phyloP scores from a whole-genome alignment of 371 early-diverging fungal genomes.

The Neoconidiobolus thromboides region DNA sequence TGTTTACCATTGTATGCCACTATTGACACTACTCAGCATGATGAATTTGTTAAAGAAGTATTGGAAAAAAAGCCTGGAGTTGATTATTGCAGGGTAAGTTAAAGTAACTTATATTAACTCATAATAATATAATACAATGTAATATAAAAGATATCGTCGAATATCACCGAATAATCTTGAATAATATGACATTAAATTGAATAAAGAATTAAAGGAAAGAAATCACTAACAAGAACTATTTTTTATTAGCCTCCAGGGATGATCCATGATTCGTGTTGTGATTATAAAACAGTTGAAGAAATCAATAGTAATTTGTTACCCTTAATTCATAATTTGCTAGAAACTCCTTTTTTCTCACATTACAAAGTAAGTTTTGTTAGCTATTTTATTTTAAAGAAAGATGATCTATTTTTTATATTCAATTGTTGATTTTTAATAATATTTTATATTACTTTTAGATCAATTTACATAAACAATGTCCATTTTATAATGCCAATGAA shows the following conservation, averaged over 20 bases:
- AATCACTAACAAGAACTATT: too few species aligned
- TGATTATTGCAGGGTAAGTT: slow-evolving; percentile 1
- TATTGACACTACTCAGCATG: slow-evolving; percentile 11
- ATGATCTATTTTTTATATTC: too few species aligned
- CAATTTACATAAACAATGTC: slow-evolving; percentile 76
- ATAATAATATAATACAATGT: neutral
- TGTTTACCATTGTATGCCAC: too few species aligned
- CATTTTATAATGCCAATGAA: slow-evolving; percentile 73
- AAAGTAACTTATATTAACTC: neutral
- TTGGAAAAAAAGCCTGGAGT: neutral
- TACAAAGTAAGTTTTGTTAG: slow-evolving; percentile 35
- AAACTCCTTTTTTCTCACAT: slow-evolving; percentile 71
- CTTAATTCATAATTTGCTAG: slow-evolving; percentile 46
- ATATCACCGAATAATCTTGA: neutral
- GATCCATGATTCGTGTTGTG: slow-evolving; percentile 67
- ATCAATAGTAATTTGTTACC: slow-evolving; percentile 45
- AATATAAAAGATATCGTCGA: neutral
- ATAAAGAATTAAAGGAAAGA: too few species aligned
- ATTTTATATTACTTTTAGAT: slow-evolving; percentile 25
- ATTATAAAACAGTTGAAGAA: slow-evolving; percentile 56
- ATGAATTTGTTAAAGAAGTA: neutral
- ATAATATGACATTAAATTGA: neutral
- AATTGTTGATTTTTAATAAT: neutral
- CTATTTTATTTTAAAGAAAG: neutral
- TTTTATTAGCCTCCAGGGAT: slow-evolving; percentile 16